These are phyloP conservation scores for Neoarthrinium moseri DNA, from an alignment of 2,329 filamentous ascomycete genomes.

Conservation along the genomic window DNA sequence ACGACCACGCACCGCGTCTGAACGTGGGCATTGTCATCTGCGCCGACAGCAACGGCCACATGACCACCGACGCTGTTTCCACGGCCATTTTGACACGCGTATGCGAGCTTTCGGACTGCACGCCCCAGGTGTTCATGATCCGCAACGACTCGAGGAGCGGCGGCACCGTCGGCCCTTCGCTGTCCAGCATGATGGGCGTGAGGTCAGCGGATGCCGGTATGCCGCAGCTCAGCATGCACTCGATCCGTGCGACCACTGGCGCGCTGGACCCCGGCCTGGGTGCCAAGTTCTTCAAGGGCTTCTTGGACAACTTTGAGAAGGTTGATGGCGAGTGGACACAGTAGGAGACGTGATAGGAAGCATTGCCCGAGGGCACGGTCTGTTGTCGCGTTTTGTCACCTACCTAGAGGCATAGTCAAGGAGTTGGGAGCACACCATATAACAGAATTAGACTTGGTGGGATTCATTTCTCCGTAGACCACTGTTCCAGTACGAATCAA, in stretches of 20 bases:
- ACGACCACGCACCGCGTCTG: slow-evolving; percentile 80
- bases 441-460: too few species aligned
- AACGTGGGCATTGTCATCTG: slow-evolving; percentile 84
- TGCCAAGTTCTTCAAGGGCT: slow-evolving; percentile 84
- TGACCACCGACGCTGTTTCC: slow-evolving; percentile 90
- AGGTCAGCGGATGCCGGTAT: slow-evolving; percentile 84
- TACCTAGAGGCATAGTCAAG: too few species aligned
- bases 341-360: neutral
- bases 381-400: too few species aligned
- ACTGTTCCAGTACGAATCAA: too few species aligned
- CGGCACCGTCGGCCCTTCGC: slow-evolving; percentile 92
- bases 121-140: slow-evolving; percentile 89
- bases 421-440: too few species aligned
- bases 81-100: slow-evolving; percentile 77
- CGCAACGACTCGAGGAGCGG: slow-evolving; percentile 86
- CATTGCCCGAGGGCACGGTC: too few species aligned
- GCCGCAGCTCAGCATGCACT: slow-evolving; percentile 92
- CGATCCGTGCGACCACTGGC: slow-evolving; percentile 84
- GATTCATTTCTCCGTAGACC: too few species aligned
- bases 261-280: slow-evolving; percentile 83
- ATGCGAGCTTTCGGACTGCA: slow-evolving; percentile 69
- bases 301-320: slow-evolving; percentile 81
- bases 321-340: slow-evolving; percentile 75
- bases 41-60: slow-evolving; percentile 87
- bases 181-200: slow-evolving; percentile 78